These are phyloP conservation scores for Chalara sp. DNA, from an alignment of 2,329 filamentous ascomycete species.

Conservation along the genomic window DNA sequence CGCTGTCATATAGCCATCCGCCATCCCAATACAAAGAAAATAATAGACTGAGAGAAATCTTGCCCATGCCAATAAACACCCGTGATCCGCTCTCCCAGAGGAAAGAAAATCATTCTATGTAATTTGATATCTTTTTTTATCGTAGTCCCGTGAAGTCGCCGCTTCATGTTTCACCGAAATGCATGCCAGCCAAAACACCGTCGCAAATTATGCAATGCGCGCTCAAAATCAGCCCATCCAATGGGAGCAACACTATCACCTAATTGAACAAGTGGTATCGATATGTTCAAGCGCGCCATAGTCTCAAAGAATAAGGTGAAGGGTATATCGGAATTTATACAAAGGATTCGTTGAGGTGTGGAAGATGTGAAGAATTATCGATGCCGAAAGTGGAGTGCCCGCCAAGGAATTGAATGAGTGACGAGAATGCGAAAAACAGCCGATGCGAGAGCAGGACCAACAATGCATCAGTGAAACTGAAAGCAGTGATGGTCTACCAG, in stretches of 20 bases:
- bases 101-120: conserved; percentile 29
- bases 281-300: conserved; percentile 24
- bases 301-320: conserved; percentile 26
- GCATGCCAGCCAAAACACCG: conserved; percentile 28
- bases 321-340: conserved; percentile 24
- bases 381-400: conserved; percentile 24
- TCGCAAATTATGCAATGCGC: conserved; percentile 26
- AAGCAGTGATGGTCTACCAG: conserved; percentile 22
- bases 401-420: conserved; percentile 19
- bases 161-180: conserved; percentile 26
- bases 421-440: conserved; percentile 25
- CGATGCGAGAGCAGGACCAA: conserved; percentile 19
- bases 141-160: conserved; percentile 27
- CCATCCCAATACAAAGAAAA: conserved; percentile 8
- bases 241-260: conserved; percentile 21
- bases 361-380: conserved; percentile 23
- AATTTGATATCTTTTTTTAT: conserved; percentile 25
- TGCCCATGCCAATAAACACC: conserved; percentile 25
- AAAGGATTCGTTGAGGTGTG: conserved; percentile 27
- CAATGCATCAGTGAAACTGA: conserved; percentile 15
- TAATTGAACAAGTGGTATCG: conserved; percentile 28
- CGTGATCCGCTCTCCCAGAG: conserved; percentile 16
- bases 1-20: neutral
- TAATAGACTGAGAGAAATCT: conserved; percentile 24
- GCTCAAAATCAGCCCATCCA: conserved; percentile 26